Evolutionary conservation across 1,139 yeast genomes (phyloP).

Genomic region (Kurtzmaniella natalensis): DNA sequence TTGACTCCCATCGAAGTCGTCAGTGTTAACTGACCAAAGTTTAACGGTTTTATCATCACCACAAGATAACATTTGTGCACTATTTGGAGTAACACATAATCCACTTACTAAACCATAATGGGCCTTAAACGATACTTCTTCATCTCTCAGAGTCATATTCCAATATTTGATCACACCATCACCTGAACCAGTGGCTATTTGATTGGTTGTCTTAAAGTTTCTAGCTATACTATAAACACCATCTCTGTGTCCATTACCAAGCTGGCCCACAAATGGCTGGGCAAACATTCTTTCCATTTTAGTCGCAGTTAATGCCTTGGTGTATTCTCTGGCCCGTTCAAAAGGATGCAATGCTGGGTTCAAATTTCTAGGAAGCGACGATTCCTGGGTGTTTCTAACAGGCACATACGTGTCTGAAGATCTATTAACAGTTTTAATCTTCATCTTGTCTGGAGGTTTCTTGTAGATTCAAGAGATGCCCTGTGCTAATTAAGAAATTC

Average conservation of each 20-base stretch:
- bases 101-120: slow-evolving; percentile 93
- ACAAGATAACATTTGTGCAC: slow-evolving; percentile 66
- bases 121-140: slow-evolving; percentile 74
- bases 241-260: slow-evolving; percentile 93
- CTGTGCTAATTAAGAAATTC: too few relatives aligned
- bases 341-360: slow-evolving; percentile 96
- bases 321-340: slow-evolving; percentile 94
- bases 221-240: slow-evolving; percentile 91
- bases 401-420: slow-evolving; percentile 91
- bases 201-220: slow-evolving; percentile 64
- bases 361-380: slow-evolving; percentile 81
- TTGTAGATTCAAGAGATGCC: not conserved
- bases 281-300: slow-evolving; percentile 96
- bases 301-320: slow-evolving; percentile 91
- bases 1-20: slow-evolving; percentile 34
- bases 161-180: slow-evolving; percentile 94
- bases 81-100: slow-evolving; percentile 69
- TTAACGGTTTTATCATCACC: slow-evolving; percentile 89
- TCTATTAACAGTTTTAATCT: slow-evolving; percentile 85
- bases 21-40: slow-evolving; percentile 62
- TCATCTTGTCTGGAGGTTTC: slow-evolving; percentile 39
- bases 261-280: slow-evolving; percentile 91
- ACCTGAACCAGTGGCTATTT: slow-evolving; percentile 87
- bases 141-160: slow-evolving; percentile 75
- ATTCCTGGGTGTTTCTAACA: slow-evolving; percentile 83